Base-by-base conservation (phyloP, 805 yeast species). In the Spathaspora passalidarum region DNA sequence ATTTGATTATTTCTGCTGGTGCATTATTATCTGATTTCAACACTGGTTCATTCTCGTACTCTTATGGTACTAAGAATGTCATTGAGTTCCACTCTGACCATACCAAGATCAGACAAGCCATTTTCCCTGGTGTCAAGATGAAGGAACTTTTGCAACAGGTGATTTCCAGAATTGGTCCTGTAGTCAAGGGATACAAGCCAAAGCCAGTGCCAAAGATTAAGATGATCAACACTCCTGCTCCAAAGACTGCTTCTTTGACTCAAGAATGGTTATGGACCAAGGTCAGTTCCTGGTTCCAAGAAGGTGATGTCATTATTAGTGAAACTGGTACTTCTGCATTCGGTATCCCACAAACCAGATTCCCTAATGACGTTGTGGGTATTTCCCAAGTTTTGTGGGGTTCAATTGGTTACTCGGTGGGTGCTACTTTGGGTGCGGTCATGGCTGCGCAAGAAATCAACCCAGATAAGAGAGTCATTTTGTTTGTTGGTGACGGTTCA, bases 321-420 rank as follows among this genome's bases (percentile, higher is more conserved):
- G 89, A 84, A 66, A 83, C 88, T 38, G 89, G 89, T 68, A 84
- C 89, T 34, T 80, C 88, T 37, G 83, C 86, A 44, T 83, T 83
- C 58, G 89, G 89, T 70, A 78, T 83, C 52, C 74, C 80, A 55
- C 82, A 79, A 62, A 70, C 86, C 22, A 77, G 76, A 61, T 82
- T 79, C 79, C 88, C 89, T 53, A 64, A 71, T 53, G 66, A 78
- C 61, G 73, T 81, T 37, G 69, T 75, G 52, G 88, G 87, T 63
- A 82, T 83, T 50, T 81, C 88, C 46, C 89, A 83, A 71, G 88
- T 82, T 45, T 69, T 84, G 57, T 84, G 87, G 86, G 88, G 88
- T 56, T 82, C 88, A 42, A 83, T 83, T 62, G 89, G 89, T 58
- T 82, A 67, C 69, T 72, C 88, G 42, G 79, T 81, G 48, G 88